These are phyloP conservation scores for Verticillium tricorpus DNA, from an alignment of 2,329 filamentous ascomycete species.

Conservation along the genomic window DNA sequence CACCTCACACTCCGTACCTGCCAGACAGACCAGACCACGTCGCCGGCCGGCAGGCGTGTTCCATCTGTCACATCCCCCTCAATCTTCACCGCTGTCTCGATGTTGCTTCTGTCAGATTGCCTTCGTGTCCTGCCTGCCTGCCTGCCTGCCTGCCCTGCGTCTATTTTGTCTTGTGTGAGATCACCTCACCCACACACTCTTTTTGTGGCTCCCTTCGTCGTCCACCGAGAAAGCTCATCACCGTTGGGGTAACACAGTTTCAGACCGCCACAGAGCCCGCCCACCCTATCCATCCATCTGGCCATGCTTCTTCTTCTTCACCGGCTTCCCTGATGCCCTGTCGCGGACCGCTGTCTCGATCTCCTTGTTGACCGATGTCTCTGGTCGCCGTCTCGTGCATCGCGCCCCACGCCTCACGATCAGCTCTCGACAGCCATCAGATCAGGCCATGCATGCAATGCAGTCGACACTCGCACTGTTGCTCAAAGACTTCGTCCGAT, in stretches of 20 bases:
- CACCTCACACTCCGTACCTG: neutral
- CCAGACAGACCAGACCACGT: neutral
- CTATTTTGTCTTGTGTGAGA: neutral
- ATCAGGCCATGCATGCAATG: neutral
- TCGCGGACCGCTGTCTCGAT: neutral
- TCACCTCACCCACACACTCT: neutral
- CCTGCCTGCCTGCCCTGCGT: neutral
- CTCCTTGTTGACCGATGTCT: neutral
- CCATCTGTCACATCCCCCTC: neutral
- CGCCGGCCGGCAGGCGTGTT: neutral
- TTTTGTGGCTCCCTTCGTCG: neutral
- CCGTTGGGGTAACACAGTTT: neutral
- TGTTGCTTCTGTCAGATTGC: neutral
- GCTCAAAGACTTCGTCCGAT: neutral
- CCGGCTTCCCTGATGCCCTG: neutral
- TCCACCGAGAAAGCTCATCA: neutral
- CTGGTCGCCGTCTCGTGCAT: neutral
- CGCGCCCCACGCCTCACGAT: neutral
- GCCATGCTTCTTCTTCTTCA: neutral
- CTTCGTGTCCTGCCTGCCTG: neutral
- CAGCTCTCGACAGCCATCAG: neutral
- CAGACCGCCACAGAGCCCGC: neutral
- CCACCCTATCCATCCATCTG: neutral
- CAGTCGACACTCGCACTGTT: neutral
- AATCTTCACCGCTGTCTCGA: neutral